These are phyloP conservation scores for Fusarium anthophilum DNA, from an alignment of 2,329 filamentous ascomycete species.

Conservation along the genomic window DNA sequence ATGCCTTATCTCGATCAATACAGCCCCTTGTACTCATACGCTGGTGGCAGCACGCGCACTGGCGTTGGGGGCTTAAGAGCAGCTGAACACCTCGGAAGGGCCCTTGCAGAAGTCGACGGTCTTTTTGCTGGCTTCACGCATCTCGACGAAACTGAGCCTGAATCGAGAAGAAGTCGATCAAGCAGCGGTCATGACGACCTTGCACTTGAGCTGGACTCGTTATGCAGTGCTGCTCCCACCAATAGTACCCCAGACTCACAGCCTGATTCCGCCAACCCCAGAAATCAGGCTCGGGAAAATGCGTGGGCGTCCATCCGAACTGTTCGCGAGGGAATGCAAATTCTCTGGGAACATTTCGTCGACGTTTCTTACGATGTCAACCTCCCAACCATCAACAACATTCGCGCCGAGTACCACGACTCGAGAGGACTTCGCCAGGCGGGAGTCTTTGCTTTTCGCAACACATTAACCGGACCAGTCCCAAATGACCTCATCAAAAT, in stretches of 20 bases:
- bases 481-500: slow-evolving; percentile 13
- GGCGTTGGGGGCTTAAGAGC: not conserved
- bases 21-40: not conserved
- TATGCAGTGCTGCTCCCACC: not conserved
- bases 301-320: slow-evolving; percentile 13
- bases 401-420: slow-evolving; percentile 1
- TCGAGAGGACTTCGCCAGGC: slow-evolving; percentile 19
- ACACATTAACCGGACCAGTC: not conserved
- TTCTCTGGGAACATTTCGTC: slow-evolving; percentile 11
- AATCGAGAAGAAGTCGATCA: accelerated
- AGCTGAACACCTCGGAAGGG: not conserved
- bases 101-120: slow-evolving; percentile 21
- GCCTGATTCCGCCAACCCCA: not conserved
- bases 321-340: slow-evolving; percentile 5
- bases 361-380: not conserved
- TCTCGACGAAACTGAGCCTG: slow-evolving; percentile 3
- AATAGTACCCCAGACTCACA: not conserved
- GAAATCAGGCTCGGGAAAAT: not conserved
- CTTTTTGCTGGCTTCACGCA: slow-evolving; percentile 23
- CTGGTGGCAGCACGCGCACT: not conserved
- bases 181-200: not conserved
- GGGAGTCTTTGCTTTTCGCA: slow-evolving; percentile 30
- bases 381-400: not conserved
- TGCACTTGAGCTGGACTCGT: not conserved
- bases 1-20: not conserved